Evolutionary conservation across 768 basidiomycete genomes (phyloP).

Genomic region (Termitomyces sp.): DNA sequence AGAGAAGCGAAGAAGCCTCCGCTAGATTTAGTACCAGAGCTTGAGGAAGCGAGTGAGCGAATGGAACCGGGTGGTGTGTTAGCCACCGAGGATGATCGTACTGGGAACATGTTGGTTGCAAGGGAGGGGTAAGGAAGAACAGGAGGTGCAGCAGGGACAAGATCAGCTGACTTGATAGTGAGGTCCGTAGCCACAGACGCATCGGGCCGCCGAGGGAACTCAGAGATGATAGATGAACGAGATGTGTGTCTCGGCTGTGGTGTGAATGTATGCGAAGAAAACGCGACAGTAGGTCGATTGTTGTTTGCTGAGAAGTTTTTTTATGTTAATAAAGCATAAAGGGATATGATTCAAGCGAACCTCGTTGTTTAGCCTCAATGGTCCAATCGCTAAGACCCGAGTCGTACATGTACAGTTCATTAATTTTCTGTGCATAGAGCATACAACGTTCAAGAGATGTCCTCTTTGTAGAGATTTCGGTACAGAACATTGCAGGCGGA

Average conservation of each 20-base stretch:
- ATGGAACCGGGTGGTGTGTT: conserved; percentile 47
- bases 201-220: conserved; percentile 79
- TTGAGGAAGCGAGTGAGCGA: conserved; percentile 44
- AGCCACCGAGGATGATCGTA: conserved; percentile 30
- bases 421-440: conserved; percentile 80
- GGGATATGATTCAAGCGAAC: conserved; percentile 33
- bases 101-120: conserved; percentile 34
- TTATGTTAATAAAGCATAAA: conserved; percentile 1
- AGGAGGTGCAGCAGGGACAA: conserved; percentile 53
- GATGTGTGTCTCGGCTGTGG: conserved; percentile 68
- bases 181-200: conserved; percentile 78
- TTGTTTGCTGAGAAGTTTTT: conserved; percentile 21
- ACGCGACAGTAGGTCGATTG: conserved; percentile 29
- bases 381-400: conserved; percentile 83
- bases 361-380: conserved; percentile 47
- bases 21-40: conserved; percentile 36
- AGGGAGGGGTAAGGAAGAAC: conserved; percentile 75
- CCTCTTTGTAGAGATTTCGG: conserved; percentile 56
- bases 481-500: conserved; percentile 69
- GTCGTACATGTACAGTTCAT: conserved; percentile 72
- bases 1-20: conserved; percentile 73
- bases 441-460: conserved; percentile 64
- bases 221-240: conserved; percentile 67
- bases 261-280: conserved; percentile 40
- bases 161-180: conserved; percentile 42